Percentiles rank a stretch among this genome's conserved stretches.
Conservation (phyloP, 768 basidiomycete species). For the Suillus occidentalis region DNA sequence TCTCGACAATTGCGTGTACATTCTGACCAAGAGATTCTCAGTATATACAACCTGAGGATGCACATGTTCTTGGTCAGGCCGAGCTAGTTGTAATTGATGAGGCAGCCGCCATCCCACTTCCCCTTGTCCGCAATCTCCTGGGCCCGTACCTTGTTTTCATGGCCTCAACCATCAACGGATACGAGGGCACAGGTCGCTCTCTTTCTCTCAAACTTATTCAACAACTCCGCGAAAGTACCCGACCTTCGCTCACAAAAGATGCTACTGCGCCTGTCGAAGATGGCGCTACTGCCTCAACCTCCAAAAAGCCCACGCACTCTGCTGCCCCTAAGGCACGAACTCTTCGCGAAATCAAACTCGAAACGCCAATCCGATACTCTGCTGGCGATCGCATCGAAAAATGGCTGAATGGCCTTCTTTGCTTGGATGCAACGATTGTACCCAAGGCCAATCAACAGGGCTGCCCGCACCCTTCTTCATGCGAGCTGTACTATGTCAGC, state of each 20-base stretch:
- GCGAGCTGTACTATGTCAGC: constrained; percentile 94
- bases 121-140: constrained; percentile 91
- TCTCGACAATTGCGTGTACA: constrained; percentile 1
- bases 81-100: constrained; percentile 98
- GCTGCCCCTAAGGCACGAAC: constrained; percentile 64
- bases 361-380: constrained; percentile 92
- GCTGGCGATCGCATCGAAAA: constrained; percentile 86
- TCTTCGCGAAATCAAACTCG: constrained; percentile 90
- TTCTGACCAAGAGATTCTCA: constrained; percentile 31
- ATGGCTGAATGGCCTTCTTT: constrained; percentile 90
- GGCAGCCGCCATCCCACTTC: constrained; percentile 96
- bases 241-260: constrained; percentile 75
- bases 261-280: constrained; percentile 40
- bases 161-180: constrained; percentile 99
- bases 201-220: constrained; percentile 97
- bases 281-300: constrained; percentile 36
- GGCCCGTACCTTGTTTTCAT: constrained; percentile 98
- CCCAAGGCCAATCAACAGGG: constrained; percentile 57
- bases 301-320: constrained; percentile 58
- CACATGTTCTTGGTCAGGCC: constrained; percentile 96
- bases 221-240: constrained; percentile 89
- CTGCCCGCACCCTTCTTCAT: constrained; percentile 92
- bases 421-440: constrained; percentile 80
- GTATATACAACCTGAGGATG: constrained; percentile 99
- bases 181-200: constrained; percentile 99